phyloP scores from a whole-genome alignment of 192 early-diverging fungal genomes.

The Podila clonocystis region DNA sequence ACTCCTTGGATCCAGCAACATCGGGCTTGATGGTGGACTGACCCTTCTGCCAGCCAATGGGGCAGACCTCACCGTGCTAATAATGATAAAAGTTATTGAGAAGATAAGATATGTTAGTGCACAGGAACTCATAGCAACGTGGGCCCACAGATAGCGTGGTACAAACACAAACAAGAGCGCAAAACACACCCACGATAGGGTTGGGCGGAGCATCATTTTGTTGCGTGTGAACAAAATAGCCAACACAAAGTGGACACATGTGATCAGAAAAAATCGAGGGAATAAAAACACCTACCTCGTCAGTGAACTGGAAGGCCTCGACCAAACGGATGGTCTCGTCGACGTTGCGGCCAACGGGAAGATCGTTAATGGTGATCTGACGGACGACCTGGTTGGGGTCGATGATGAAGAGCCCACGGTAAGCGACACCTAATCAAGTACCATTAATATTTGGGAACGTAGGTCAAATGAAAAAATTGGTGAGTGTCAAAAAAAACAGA shows the following conservation, averaged over 20 bases:
- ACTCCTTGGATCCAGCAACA: constrained; percentile 53
- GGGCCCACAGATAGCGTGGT: neutral
- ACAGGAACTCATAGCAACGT: constrained; percentile 1
- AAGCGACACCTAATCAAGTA: constrained; percentile 65
- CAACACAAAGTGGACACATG: neutral
- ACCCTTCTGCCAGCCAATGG: constrained; percentile 87
- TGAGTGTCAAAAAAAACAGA: neutral
- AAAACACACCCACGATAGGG: constrained; percentile 1
- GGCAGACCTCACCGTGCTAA: constrained; percentile 81
- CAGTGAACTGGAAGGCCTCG: constrained; percentile 93
- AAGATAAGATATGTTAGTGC: constrained; percentile 1
- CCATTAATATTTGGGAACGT: neutral
- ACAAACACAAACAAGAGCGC: neutral
- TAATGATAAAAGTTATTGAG: neutral
- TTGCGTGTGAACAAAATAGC: neutral
- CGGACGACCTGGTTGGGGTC: constrained; percentile 90
- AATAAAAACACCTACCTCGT: constrained; percentile 63
- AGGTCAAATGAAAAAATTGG: neutral
- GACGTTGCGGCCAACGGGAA: constrained; percentile 86
- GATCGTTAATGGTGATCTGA: constrained; percentile 90
- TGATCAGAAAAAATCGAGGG: neutral
- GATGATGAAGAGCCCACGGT: constrained; percentile 92
- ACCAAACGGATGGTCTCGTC: constrained; percentile 90
- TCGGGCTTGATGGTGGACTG: constrained; percentile 53
- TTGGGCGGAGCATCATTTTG: constrained; percentile 6